Evolutionary conservation across 2,329 filamentous ascomycete species (phyloP).

Genomic region (Aspergillus spinulosporus): DNA sequence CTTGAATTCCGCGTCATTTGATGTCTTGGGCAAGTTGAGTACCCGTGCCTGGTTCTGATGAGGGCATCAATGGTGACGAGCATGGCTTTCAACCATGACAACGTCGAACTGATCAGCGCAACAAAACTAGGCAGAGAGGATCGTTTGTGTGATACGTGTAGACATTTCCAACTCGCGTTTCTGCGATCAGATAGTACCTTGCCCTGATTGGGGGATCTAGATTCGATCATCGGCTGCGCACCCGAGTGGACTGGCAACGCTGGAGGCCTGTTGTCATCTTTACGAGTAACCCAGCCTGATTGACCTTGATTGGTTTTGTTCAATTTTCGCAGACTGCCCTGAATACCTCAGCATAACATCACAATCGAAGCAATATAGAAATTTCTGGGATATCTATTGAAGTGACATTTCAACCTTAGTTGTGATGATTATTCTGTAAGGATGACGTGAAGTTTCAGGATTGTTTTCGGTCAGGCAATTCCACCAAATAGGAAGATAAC

Average conservation of each 20-base stretch:
- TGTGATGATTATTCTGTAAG: not conserved
- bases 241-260: not conserved
- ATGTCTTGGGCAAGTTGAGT: too few relatives aligned
- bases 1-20: too few relatives aligned
- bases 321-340: not conserved
- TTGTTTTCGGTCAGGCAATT: not conserved
- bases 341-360: not conserved
- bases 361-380: not conserved
- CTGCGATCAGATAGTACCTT: not conserved
- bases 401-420: not conserved
- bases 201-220: not conserved
- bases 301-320: not conserved
- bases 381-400: not conserved
- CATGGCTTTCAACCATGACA: too few relatives aligned
- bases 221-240: not conserved
- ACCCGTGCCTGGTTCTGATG: too few relatives aligned
- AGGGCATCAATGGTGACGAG: too few relatives aligned
- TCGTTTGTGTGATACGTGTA: too few relatives aligned
- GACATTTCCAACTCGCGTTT: too few relatives aligned
- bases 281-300: not conserved
- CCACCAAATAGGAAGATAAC: not conserved
- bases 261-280: not conserved
- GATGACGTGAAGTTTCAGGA: constrained; percentile 3
- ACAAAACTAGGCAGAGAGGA: too few relatives aligned
- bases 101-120: too few relatives aligned